Base-by-base conservation (phyloP, 1,284 basidiomycete species). In the Cutaneotrichosporon mucoides region DNA sequence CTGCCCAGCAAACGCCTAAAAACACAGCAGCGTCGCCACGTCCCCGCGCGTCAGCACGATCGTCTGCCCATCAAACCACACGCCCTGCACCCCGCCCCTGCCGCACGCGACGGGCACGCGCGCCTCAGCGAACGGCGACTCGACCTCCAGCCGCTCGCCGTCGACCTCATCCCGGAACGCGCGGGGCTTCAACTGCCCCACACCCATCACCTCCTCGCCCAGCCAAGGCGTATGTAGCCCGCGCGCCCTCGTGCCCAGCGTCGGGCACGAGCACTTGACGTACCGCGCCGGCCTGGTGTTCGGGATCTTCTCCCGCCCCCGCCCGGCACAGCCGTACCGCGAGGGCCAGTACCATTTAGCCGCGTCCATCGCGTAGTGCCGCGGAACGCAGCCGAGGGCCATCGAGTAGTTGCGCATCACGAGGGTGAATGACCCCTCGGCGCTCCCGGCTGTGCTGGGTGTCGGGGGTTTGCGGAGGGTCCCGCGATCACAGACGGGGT, bases 61-160 rank as follows among this genome's bases (percentile, higher is more conserved):
- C 15, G 47, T 57, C 50, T 57, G 56, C 5, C 56, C 56, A 16
- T 56, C 55, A 45, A 56, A 56, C 33, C 10, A 53, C 40, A 57
- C 42, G 4, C 41, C 41, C 45, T 40, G n/a, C 13, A 56, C 13
- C n/a, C 41, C 34, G 9, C 6, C 36, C 7, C 33, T n/a, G 6
- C 24, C 46, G 4, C 37, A 13, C 9, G 46, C 54, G 5, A 55
- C 44, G 4, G 36, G n/a, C 24, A 45, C 41, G 5, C 55, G 40
- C n/a, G 40, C 42, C 24, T 57, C 55, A 41, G 33, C 41, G 42
- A 24, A 51, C 36, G 55, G 48, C 12, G 47, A 15, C 12, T 37
- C 42, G 33, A 13, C 16, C 53, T 5, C 10, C n/a, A 45, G 41
- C 1, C 12, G 33, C n/a, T 24, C 8, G 3, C 33, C 12, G 7